Evolutionary conservation across 176 grass and related monocot species (phyloP).

Genomic region (Tillandsia leiboldiana): DNA sequence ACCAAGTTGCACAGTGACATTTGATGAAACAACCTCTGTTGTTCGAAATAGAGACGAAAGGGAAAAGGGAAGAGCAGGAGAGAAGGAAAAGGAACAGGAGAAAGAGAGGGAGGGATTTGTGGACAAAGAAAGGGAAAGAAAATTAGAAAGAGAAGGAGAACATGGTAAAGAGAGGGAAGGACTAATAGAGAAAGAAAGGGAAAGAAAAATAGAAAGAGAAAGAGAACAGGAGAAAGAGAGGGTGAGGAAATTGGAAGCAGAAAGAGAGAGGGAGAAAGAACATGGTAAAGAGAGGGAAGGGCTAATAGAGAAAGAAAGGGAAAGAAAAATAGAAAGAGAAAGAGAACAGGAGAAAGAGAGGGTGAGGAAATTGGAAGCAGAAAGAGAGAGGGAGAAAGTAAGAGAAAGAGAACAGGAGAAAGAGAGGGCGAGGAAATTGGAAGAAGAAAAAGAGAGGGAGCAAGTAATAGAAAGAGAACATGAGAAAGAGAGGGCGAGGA

Average conservation of each 20-base stretch:
- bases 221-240: conserved; percentile 15
- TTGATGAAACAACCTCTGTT: conserved; percentile 26
- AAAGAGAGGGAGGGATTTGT: no score
- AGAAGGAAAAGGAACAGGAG: conserved; percentile 28
- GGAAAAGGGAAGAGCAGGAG: conserved; percentile 11
- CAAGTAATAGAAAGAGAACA: conserved; percentile 2
- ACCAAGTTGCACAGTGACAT: conserved; percentile 22
- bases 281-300: background rate
- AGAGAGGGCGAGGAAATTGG: no score
- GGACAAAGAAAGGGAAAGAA: conserved; percentile 42
- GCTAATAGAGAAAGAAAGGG: conserved; percentile 16
- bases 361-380: conserved; percentile 23
- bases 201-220: conserved; percentile 16
- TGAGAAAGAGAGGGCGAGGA: conserved; percentile 14
- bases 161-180: conserved; percentile 9
- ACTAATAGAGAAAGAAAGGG: conserved; percentile 21
- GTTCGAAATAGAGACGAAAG: conserved; percentile 29
- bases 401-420: no score
- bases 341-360: conserved; percentile 8
- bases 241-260: conserved; percentile 23
- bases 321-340: conserved; percentile 10
- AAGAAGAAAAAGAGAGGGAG: no score
- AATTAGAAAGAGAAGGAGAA: conserved; percentile 12
- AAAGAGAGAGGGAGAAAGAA: background rate
- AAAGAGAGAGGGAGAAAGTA: background rate